Base-by-base conservation (phyloP, 148 eudicot species). In the Cornus suecica region DNA sequence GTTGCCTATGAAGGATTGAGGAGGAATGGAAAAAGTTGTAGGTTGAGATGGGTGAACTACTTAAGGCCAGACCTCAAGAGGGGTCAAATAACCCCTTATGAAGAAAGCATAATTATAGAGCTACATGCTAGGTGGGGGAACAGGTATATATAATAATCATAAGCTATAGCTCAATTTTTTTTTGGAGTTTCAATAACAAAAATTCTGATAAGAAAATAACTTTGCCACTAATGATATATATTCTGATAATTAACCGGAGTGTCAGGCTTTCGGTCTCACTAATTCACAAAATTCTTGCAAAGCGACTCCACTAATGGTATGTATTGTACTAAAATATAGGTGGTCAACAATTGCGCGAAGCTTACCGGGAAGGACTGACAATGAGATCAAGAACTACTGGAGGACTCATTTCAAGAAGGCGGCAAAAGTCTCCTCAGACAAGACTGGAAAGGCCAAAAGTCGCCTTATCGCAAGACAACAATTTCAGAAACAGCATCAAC, bases 321-420 rank as follows among this genome's bases (percentile, higher is more conserved):
- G 9, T 26, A 24, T 2, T 69, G 14, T 25, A 41, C 52, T 61
- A 28, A 63, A 63, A 58, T 56, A 70, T 4, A 91, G 96, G 74
- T 91, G 96, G 96, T 91, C 96, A 66, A 89, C 88, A 42, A 91
- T 91, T 41, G 96, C 96, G 3, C 84, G 92, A 32, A 87, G 90
- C 79, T 74, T 91, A 76, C 96, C 96, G 0, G 96, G 96, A 65
- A 83, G 96, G 79, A 91, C 96, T 0, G 96, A 91, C 34, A 91
- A 91, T 25, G 96, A 91, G 78, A 91, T 91, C 65, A 91, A 91
- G 79, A 91, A 91, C 76, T 91, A 91, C 14, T 91, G 96, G 96
- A 80, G 96, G 48, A 91, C 96, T 4, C 90, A 91, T 73, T 87
- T 89, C 83, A 87, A 88, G 83, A 91, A 87, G 48, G 82, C 81